Conservation (phyloP, 2,329 filamentous ascomycete genomes). For the Amesomyces nigricolor region DNA sequence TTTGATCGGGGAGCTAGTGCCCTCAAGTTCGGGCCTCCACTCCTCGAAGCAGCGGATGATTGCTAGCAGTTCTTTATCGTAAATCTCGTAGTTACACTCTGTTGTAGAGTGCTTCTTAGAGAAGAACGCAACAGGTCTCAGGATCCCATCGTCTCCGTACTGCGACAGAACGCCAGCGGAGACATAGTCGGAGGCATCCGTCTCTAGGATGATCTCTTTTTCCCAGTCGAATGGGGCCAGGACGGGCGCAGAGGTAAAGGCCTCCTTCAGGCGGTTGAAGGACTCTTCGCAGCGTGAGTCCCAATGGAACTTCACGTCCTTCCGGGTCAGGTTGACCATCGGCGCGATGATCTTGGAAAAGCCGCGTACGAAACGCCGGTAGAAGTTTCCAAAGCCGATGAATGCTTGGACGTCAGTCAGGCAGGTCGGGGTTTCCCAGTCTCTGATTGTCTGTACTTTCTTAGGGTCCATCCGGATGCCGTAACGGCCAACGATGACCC, state of each 20-base stretch:
- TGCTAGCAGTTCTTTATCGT: neutral
- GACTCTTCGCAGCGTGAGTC: neutral
- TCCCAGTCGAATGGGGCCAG: neutral
- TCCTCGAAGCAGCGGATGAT: neutral
- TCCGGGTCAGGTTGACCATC: neutral
- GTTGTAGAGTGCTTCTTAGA: neutral
- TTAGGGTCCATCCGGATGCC: neutral
- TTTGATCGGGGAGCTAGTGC: no score
- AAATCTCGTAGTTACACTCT: neutral
- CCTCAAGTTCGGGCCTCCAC: no score
- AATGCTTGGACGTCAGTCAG: neutral
- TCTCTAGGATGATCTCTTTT: neutral
- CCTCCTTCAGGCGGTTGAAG: neutral
- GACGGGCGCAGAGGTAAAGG: neutral
- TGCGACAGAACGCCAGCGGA: neutral
- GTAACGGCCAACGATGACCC: neutral
- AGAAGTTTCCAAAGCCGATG: conserved; percentile 8
- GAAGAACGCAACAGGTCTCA: neutral
- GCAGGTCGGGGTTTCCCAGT: neutral
- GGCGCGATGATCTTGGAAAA: neutral
- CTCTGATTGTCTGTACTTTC: neutral
- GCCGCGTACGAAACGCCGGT: neutral
- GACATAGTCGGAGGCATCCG: neutral
- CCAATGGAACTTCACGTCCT: neutral
- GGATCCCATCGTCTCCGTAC: neutral